Evolutionary conservation across 768 basidiomycete species (phyloP).

Genomic region (Fomitopsis pulvina): DNA sequence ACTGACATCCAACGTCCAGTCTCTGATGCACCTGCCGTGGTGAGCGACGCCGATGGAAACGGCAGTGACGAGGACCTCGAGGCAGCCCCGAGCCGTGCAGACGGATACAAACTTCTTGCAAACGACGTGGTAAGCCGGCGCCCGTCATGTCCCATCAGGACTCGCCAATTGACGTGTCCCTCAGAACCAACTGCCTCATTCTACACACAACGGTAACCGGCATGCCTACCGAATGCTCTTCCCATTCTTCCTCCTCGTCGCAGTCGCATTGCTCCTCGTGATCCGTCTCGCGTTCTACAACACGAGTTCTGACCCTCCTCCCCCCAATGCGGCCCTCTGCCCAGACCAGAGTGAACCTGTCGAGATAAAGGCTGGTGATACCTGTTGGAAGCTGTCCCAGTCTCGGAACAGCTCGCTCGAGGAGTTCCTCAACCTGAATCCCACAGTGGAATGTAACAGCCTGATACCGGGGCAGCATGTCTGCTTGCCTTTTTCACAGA

Average conservation of each 20-base stretch:
- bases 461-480: slow-evolving; percentile 54
- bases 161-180: not conserved
- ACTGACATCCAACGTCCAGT: slow-evolving; percentile 5
- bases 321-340: slow-evolving; percentile 17
- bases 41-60: slow-evolving; percentile 19
- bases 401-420: slow-evolving; percentile 44
- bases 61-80: slow-evolving; percentile 44
- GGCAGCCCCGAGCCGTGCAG: slow-evolving; percentile 44
- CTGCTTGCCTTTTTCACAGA: slow-evolving; percentile 38
- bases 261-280: slow-evolving; percentile 53
- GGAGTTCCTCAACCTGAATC: slow-evolving; percentile 45
- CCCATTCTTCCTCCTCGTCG: slow-evolving; percentile 68
- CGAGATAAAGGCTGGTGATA: slow-evolving; percentile 50
- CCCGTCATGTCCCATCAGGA: not conserved
- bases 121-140: slow-evolving; percentile 37
- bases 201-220: slow-evolving; percentile 1
- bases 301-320: slow-evolving; percentile 31
- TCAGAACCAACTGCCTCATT: slow-evolving; percentile 1
- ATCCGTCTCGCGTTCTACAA: slow-evolving; percentile 47
- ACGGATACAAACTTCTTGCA: slow-evolving; percentile 52
- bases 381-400: slow-evolving; percentile 58
- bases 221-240: slow-evolving; percentile 53
- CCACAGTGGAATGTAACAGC: slow-evolving; percentile 45
- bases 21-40: slow-evolving; percentile 6
- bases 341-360: slow-evolving; percentile 28